These are phyloP conservation scores for Suillus luteus DNA, from an alignment of 768 basidiomycete species.

Conservation along the genomic window DNA sequence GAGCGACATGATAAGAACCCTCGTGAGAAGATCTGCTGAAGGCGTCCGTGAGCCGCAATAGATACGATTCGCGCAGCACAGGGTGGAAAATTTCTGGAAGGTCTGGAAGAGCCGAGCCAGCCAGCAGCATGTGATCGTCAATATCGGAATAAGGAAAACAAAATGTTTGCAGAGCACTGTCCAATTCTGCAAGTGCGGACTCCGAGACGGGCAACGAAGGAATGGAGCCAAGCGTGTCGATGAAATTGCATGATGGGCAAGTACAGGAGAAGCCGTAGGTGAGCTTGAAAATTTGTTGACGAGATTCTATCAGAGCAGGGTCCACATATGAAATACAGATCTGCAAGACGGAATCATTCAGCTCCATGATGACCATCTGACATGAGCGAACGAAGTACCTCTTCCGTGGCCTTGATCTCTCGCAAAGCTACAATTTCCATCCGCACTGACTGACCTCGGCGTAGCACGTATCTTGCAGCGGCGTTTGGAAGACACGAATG, in stretches of 20 bases:
- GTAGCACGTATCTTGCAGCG: conserved; percentile 57
- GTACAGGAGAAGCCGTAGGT: conserved; percentile 71
- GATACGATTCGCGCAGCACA: conserved; percentile 58
- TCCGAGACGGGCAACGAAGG: conserved; percentile 38
- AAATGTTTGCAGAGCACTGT: conserved; percentile 41
- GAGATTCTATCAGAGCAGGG: conserved; percentile 66
- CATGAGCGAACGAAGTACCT: conserved; percentile 45
- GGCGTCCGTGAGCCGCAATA: conserved; percentile 56
- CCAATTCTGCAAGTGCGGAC: conserved; percentile 16
- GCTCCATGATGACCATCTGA: conserved; percentile 4
- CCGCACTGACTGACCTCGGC: conserved; percentile 35
- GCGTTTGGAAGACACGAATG: conserved; percentile 82
- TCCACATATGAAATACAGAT: conserved; percentile 78
- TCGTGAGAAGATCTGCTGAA: conserved; percentile 77
- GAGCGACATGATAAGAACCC: conserved; percentile 52
- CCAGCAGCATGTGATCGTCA: conserved; percentile 18
- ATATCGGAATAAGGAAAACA: conserved; percentile 35
- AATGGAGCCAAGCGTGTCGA: conserved; percentile 41
- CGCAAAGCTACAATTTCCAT: conserved; percentile 72
- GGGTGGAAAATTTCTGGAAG: conserved; percentile 27
- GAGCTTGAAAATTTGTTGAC: conserved; percentile 55
- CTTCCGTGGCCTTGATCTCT: conserved; percentile 58
- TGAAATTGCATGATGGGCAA: conserved; percentile 57
- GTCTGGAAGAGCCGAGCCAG: conserved; percentile 21
- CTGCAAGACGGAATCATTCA: conserved; percentile 38